phyloP scores from a whole-genome alignment of 345 rosid genomes.

The Brassica napus region Da-Ae NC_063448.1:8153501-8154000 shows the following conservation, averaged over 20 bases:
- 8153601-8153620: constrained; percentile 49
- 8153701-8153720: not conserved
- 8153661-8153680: not conserved
- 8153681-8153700: not conserved
- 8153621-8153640: constrained; percentile 58
- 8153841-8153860: not conserved
- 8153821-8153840: not conserved
- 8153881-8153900: constrained; percentile 66
- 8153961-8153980: not conserved
- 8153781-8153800: constrained; percentile 57
- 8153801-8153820: constrained; percentile 1
- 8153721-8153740: constrained; percentile 52
- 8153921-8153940: constrained; percentile 37
- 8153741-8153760: constrained; percentile 59
- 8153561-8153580: constrained; percentile 79
- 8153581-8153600: constrained; percentile 52
- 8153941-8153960: constrained; percentile 41
- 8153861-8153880: not conserved
- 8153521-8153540: constrained; percentile 2
- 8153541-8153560: not conserved
- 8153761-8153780: constrained; percentile 77
- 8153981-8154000: not conserved
- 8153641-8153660: constrained; percentile 8
- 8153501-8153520: constrained; percentile 6
- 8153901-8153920: constrained; percentile 53